phyloP scores from a whole-genome alignment of 805 yeast genomes.

The Yamadazyma philogaea region DNA sequence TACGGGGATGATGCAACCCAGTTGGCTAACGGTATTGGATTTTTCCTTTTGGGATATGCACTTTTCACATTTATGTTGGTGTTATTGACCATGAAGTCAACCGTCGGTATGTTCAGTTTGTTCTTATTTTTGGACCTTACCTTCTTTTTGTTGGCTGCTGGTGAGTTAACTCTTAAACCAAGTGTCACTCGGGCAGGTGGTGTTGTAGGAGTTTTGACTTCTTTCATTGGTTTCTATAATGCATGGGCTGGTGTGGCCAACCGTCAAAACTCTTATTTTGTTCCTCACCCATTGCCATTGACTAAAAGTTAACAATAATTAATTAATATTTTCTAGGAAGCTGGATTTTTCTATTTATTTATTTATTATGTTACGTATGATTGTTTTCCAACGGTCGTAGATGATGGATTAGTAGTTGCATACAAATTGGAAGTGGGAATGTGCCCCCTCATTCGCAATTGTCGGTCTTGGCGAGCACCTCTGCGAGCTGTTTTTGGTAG shows the following conservation, averaged over 20 bases:
- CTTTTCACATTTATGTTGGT: constrained; percentile 38
- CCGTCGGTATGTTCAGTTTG: constrained; percentile 33
- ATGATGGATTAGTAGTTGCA: too few species aligned
- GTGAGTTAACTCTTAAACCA: constrained; percentile 27
- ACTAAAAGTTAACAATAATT: constrained; percentile 11
- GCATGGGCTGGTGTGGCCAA: constrained; percentile 41
- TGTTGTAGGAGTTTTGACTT: constrained; percentile 40
- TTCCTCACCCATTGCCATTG: constrained; percentile 28
- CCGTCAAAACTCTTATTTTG: constrained; percentile 33
- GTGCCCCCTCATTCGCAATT: too few species aligned
- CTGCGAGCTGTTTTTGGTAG: too few species aligned
- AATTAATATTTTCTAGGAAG: too few species aligned
- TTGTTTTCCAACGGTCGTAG: too few species aligned
- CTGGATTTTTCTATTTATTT: too few species aligned
- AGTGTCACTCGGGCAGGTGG: constrained; percentile 38
- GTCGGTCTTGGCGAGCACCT: too few species aligned
- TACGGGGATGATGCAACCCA: constrained; percentile 27
- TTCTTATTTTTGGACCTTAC: constrained; percentile 33
- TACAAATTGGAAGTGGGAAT: too few species aligned
- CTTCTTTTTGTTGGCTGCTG: constrained; percentile 35
- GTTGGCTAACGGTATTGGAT: constrained; percentile 31
- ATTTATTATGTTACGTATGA: too few species aligned
- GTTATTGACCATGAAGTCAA: constrained; percentile 36
- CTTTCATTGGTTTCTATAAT: constrained; percentile 39
- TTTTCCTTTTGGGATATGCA: constrained; percentile 39